These are phyloP conservation scores for Anthracocystis walkeri DNA, from an alignment of 1,284 basidiomycete species.

Conservation along the genomic window DNA sequence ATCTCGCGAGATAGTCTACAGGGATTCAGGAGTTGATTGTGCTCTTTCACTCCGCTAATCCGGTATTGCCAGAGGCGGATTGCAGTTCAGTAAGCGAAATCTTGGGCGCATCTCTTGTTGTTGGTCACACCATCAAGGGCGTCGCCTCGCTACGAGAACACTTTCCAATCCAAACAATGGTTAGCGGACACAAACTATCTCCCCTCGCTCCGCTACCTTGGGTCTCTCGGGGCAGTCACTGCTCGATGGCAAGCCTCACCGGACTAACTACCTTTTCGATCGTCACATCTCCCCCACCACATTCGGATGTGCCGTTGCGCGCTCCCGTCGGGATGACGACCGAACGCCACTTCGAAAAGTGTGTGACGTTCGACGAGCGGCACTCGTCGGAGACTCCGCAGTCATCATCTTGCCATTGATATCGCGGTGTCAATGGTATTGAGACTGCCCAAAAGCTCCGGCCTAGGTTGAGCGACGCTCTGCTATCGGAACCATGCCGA, in stretches of 20 bases:
- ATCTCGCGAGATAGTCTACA: too few species aligned
- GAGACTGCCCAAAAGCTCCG: not conserved
- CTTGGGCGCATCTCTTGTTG: too few species aligned
- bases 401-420: not conserved
- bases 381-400: not conserved
- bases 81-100: too few species aligned
- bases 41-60: too few species aligned
- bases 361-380: not conserved
- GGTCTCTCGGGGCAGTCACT: too few species aligned
- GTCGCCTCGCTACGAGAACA: too few species aligned
- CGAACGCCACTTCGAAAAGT: not conserved
- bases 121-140: too few species aligned
- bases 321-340: constrained; percentile 23
- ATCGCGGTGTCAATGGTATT: not conserved
- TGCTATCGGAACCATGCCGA: not conserved
- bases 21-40: too few species aligned
- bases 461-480: not conserved
- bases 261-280: not conserved
- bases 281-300: not conserved
- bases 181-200: too few species aligned
- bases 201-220: too few species aligned
- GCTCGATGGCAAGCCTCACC: not conserved
- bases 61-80: too few species aligned
- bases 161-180: too few species aligned
- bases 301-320: constrained; percentile 17